phyloP scores from a whole-genome alignment of 306 rosid species.

The Citrullus mucosospermus region DNA sequence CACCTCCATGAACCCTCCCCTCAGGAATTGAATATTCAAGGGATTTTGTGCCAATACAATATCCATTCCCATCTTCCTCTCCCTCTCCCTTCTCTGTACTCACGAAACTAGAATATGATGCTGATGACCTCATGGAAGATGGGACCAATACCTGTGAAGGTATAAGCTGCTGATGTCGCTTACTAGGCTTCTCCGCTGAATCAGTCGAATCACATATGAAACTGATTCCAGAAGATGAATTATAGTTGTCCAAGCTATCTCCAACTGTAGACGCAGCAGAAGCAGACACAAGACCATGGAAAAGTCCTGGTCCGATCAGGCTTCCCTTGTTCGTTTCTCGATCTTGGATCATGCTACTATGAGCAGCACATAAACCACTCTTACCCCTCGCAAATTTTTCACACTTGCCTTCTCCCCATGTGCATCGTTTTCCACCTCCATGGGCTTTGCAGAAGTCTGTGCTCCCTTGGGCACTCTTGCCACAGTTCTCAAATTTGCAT shows the following conservation, averaged over 20 bases:
- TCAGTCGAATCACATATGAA: constrained; percentile 48
- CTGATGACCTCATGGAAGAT: constrained; percentile 48
- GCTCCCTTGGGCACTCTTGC: constrained; percentile 98
- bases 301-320: constrained; percentile 72
- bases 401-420: constrained; percentile 85
- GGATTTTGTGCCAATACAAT: constrained; percentile 19
- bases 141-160: constrained; percentile 62
- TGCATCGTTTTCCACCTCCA: constrained; percentile 94
- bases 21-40: constrained; percentile 36
- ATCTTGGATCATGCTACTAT: constrained; percentile 57
- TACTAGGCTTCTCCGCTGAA: constrained; percentile 40
- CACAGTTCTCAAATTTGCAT: constrained; percentile 67
- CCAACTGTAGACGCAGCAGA: constrained; percentile 41
- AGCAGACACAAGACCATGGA: constrained; percentile 67
- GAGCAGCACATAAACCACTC: constrained; percentile 97
- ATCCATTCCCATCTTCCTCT: constrained; percentile 23
- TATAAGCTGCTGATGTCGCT: constrained; percentile 24
- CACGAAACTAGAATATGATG: constrained; percentile 28
- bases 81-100: constrained; percentile 21
- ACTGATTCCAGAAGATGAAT: constrained; percentile 58
- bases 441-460: constrained; percentile 99
- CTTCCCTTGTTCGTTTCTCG: constrained; percentile 44
- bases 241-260: constrained; percentile 44
- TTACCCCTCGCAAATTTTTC: constrained; percentile 94
- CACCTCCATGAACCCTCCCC: constrained; percentile 68